Base-by-base conservation (phyloP, 805 yeast genomes). In the Saturnispora besseyi region DNA sequence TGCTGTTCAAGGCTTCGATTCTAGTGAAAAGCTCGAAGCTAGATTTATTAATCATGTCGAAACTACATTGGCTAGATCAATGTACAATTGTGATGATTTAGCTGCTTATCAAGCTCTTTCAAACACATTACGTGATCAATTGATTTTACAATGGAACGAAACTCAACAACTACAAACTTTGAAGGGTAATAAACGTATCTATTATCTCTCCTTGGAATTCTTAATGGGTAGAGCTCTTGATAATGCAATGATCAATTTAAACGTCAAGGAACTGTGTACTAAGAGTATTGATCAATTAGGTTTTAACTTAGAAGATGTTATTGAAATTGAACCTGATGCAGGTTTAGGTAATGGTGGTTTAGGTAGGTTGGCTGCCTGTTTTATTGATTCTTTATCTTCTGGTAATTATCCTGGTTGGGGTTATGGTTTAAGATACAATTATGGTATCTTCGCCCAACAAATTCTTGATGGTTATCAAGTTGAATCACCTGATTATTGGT, bases 401-500 rank as follows among this genome's bases (percentile, higher is more conserved):
- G 84, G 86, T 56, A 82, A 86, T 66, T 87, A 86, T 65, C 88
- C 95, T 15, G 96, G 95, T 46, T 89, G 97, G 97, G 97, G 97
- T 55, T 89, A 89, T 65, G 96, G 97, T 53, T 72, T 89, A 58
- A 83, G 95, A 64, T 89, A 89, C 70, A 88, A 88, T 67, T 89
- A 90, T 63, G 97, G 97, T 65, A 89, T 89, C 59, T 89, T 89
- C 69, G 79, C 88, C 57, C 97, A 89, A 70, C 81, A 81, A 65
- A 87, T 89, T 61, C 76, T 87, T 58, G 87, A 90, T 62, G 97
- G 96, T 10, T 87, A 86, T 69, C 97, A 89, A 69, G 95, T 90
- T 36, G 97, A 89, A 68, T 76, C 87, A 32, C 97, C 97, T 11
- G 97, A 89, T 65, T 87, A 89, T 66, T 89, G 97, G 97, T 75